These are phyloP conservation scores for Hepatocystis sp. DNA, from an alignment of 169 alveolate species.

Conservation along the genomic window DNA sequence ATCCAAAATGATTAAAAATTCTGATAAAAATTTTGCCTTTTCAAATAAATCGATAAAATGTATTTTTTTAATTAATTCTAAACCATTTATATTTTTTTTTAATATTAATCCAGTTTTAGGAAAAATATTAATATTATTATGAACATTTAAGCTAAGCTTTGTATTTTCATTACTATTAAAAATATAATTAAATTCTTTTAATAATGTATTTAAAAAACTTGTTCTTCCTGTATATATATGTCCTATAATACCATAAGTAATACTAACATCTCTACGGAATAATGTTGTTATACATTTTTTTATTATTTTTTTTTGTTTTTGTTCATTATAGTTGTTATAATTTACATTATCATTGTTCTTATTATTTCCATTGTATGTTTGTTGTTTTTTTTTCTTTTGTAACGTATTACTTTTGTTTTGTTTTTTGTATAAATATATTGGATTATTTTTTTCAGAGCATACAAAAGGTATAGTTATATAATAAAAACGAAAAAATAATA, in stretches of 20 bases:
- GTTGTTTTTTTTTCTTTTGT: too few relatives aligned
- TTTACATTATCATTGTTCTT: background rate
- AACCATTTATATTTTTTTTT: slow-evolving; percentile 27
- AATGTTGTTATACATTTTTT: slow-evolving; percentile 11
- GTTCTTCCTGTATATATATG: slow-evolving; percentile 66
- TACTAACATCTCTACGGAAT: slow-evolving; percentile 3
- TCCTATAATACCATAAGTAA: slow-evolving; percentile 65
- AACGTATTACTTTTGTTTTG: too few relatives aligned
- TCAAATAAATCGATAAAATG: slow-evolving; percentile 24
- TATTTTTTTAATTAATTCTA: slow-evolving; percentile 45
- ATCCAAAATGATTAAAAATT: slow-evolving; percentile 18
- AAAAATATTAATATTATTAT: slow-evolving; percentile 24
- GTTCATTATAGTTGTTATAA: slow-evolving; percentile 10
- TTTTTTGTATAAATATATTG: too few relatives aligned
- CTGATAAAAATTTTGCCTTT: slow-evolving; percentile 13
- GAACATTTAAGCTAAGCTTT: slow-evolving; percentile 10
- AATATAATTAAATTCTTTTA: slow-evolving; percentile 13
- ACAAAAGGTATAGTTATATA: slow-evolving; percentile 53
- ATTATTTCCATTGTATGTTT: too few relatives aligned
- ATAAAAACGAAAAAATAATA: slow-evolving; percentile 24
- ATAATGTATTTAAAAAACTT: slow-evolving; percentile 13
- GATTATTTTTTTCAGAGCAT: slow-evolving; percentile 8
- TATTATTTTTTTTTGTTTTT: too few relatives aligned
- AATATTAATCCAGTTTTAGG: slow-evolving; percentile 45
- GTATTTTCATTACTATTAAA: background rate